These are phyloP conservation scores for Coemansia sp. DNA, from an alignment of 192 early-diverging fungal species.

Conservation along the genomic window DNA sequence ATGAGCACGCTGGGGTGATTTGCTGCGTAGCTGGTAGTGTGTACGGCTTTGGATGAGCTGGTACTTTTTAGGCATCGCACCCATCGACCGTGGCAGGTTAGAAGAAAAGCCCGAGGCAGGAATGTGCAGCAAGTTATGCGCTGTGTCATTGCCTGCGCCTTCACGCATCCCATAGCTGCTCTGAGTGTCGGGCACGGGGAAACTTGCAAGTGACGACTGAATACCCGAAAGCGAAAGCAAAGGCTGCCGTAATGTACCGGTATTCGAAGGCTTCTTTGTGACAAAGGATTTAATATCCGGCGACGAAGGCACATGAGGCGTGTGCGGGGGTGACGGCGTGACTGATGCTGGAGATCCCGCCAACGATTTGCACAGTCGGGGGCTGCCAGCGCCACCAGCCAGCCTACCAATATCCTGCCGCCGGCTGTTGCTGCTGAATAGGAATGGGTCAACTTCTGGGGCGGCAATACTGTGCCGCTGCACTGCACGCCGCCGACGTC, in stretches of 20 bases:
- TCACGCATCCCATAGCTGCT: neutral
- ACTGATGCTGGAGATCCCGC: conserved; percentile 8
- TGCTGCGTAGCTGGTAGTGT: conserved; percentile 33
- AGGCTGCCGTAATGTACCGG: neutral
- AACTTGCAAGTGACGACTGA: conserved; percentile 1
- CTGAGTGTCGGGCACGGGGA: neutral
- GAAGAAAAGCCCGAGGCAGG: neutral
- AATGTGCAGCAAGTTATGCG: neutral
- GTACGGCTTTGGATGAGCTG: conserved; percentile 36
- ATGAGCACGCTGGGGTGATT: conserved; percentile 32
- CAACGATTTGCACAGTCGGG: conserved; percentile 7
- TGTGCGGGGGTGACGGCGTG: conserved; percentile 8
- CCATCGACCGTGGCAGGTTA: neutral
- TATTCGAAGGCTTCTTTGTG: neutral
- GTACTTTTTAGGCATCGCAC: conserved; percentile 20
- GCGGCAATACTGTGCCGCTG: conserved; percentile 2
- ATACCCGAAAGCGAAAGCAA: neutral
- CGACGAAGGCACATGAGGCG: conserved; percentile 9
- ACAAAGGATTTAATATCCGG: neutral
- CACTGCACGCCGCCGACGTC: conserved; percentile 6
- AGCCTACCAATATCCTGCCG: neutral
- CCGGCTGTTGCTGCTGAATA: neutral
- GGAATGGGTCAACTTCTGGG: neutral
- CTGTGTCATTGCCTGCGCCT: neutral
- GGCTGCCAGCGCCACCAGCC: conserved; percentile 4